phyloP scores from a whole-genome alignment of 106 monocot species.

The Ottelia alismoides region DNA sequence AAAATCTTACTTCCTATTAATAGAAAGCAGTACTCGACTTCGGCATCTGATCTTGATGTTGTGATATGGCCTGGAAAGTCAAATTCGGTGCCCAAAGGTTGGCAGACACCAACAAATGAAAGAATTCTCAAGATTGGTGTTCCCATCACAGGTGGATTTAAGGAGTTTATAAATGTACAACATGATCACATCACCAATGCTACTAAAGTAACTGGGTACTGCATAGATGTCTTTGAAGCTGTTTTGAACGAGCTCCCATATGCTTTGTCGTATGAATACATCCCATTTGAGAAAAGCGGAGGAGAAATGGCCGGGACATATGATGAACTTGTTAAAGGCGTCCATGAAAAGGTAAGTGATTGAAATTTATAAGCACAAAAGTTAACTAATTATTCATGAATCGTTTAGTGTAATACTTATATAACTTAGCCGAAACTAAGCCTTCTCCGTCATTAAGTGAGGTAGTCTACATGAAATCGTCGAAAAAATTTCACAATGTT shows the following conservation, averaged over 20 bases:
- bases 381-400: no score
- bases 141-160: constrained; percentile 6
- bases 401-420: no score
- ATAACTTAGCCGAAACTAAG: no score
- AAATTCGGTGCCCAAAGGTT: constrained; percentile 4
- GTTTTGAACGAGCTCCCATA: background rate
- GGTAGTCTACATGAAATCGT: no score
- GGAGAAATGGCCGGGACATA: background rate
- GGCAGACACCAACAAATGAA: constrained; percentile 5
- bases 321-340: background rate
- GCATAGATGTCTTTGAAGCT: constrained; percentile 12
- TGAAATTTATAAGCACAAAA: no score
- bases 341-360: constrained; percentile 5
- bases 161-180: constrained; percentile 6
- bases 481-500: no score
- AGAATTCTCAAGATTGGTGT: constrained; percentile 12
- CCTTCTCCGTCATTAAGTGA: no score
- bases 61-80: constrained; percentile 18
- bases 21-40: no score
- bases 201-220: constrained; percentile 9
- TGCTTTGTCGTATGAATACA: background rate
- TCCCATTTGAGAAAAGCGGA: background rate
- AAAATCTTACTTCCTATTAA: constrained; percentile 4
- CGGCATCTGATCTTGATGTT: background rate
- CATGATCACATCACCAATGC: constrained; percentile 1